Conservation (phyloP, 768 basidiomycete genomes). For the Scleroderma citrinum region DNA sequence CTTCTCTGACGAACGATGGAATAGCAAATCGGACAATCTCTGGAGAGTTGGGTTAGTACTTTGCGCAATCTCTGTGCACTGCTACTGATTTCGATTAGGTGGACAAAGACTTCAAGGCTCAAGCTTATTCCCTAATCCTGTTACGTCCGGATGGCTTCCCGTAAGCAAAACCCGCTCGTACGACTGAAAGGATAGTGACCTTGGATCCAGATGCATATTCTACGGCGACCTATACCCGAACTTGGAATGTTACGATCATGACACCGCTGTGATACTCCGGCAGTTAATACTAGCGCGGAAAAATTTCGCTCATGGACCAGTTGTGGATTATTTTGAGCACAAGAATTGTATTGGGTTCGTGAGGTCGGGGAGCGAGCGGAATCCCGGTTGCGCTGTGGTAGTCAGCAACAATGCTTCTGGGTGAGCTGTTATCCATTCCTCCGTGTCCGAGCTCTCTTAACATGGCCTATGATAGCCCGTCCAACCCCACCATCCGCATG, state of each 20-base stretch:
- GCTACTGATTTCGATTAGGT: conserved; percentile 41
- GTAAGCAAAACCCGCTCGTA: conserved; percentile 37
- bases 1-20: neutral
- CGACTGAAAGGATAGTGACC: neutral
- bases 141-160: conserved; percentile 66
- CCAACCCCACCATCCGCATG: conserved; percentile 46
- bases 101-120: conserved; percentile 62
- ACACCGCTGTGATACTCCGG: conserved; percentile 44
- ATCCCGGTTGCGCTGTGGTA: conserved; percentile 63
- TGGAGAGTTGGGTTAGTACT: conserved; percentile 74
- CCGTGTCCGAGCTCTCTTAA: neutral
- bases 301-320: conserved; percentile 59
- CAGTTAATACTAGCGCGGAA: conserved; percentile 57
- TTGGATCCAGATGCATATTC: conserved; percentile 64
- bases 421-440: conserved; percentile 10
- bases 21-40: conserved; percentile 63
- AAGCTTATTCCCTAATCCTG: conserved; percentile 78
- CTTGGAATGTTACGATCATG: conserved; percentile 54
- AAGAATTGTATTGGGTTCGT: conserved; percentile 74
- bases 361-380: conserved; percentile 50
- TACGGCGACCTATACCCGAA: conserved; percentile 81
- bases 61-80: neutral
- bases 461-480: neutral
- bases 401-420: conserved; percentile 50
- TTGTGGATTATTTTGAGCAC: conserved; percentile 52